phyloP scores from a whole-genome alignment of 768 basidiomycete genomes.

The Candolleomyces efflorescens region DNA sequence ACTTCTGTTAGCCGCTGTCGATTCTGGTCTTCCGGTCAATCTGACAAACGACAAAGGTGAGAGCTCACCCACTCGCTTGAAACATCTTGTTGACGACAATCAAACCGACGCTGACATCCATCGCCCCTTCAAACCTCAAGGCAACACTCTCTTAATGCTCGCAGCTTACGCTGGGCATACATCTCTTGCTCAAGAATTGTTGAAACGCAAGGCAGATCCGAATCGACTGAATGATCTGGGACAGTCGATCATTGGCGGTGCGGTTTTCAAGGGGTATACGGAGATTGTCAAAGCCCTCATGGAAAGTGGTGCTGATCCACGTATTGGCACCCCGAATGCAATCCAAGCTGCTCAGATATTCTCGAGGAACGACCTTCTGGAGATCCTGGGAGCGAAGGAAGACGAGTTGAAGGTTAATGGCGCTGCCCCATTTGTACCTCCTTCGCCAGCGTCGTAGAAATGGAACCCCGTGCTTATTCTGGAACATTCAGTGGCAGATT shows the following conservation, averaged over 20 bases:
- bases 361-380: conserved; percentile 49
- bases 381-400: conserved; percentile 53
- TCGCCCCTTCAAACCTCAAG: conserved; percentile 26
- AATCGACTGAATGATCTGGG: conserved; percentile 67
- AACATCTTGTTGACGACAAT: not conserved
- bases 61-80: not conserved
- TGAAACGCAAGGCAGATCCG: conserved; percentile 57
- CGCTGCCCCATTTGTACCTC: conserved; percentile 23
- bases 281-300: conserved; percentile 58
- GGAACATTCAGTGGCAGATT: too few relatives aligned
- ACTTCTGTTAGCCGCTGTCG: conserved; percentile 54
- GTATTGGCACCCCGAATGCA: conserved; percentile 62
- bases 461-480: not conserved
- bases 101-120: too few relatives aligned
- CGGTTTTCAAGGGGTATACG: conserved; percentile 69
- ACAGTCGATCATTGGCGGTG: conserved; percentile 73
- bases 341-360: conserved; percentile 71
- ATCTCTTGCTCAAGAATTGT: conserved; percentile 46
- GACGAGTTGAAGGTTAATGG: conserved; percentile 43
- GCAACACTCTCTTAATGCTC: conserved; percentile 79
- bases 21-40: conserved; percentile 67
- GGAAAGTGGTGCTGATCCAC: conserved; percentile 57
- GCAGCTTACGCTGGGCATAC: conserved; percentile 69
- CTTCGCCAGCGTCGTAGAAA: not conserved
- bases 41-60: conserved; percentile 69